Percentiles rank a stretch among this genome's conserved stretches.
Evolutionary conservation across 768 basidiomycete genomes (phyloP).

Genomic region (Podaxis sp.): DNA sequence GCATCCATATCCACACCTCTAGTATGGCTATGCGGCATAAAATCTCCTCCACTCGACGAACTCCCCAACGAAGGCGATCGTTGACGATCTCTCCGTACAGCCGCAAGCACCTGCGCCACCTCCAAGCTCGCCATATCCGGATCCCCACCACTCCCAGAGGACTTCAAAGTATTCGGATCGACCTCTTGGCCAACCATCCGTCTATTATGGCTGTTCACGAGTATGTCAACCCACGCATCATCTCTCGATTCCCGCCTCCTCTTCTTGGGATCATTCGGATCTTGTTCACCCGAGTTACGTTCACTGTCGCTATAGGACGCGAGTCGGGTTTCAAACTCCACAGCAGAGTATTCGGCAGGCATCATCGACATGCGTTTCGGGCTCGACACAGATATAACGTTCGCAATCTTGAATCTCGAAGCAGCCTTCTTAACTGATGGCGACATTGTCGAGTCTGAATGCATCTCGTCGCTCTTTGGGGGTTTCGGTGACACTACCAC

Average conservation of each 20-base stretch:
- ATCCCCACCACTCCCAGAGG: slow-evolving; percentile 41
- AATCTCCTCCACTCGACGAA: slow-evolving; percentile 32
- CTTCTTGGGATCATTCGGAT: slow-evolving; percentile 42
- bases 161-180: slow-evolving; percentile 23
- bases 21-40: slow-evolving; percentile 26
- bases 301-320: slow-evolving; percentile 61
- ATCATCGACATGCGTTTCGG: slow-evolving; percentile 51
- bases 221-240: slow-evolving; percentile 88
- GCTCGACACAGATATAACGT: slow-evolving; percentile 51
- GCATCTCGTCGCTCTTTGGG: slow-evolving; percentile 35
- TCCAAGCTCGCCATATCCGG: slow-evolving; percentile 75
- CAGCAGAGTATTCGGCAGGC: slow-evolving; percentile 76
- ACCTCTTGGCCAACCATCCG: slow-evolving; percentile 59
- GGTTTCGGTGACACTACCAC: slow-evolving; percentile 21
- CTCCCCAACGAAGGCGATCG: slow-evolving; percentile 24
- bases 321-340: slow-evolving; percentile 83
- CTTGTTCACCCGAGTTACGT: slow-evolving; percentile 29
- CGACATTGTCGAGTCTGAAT: slow-evolving; percentile 32
- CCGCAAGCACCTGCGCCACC: slow-evolving; percentile 69
- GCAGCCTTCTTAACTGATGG: slow-evolving; percentile 34
- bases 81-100: slow-evolving; percentile 34
- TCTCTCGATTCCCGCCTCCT: slow-evolving; percentile 51
- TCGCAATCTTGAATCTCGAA: slow-evolving; percentile 60
- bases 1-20: slow-evolving; percentile 37
- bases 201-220: slow-evolving; percentile 60